Evolutionary conservation across 1,139 yeast genomes (phyloP).

Genomic region (Blastobotrys malaysiensis): DNA sequence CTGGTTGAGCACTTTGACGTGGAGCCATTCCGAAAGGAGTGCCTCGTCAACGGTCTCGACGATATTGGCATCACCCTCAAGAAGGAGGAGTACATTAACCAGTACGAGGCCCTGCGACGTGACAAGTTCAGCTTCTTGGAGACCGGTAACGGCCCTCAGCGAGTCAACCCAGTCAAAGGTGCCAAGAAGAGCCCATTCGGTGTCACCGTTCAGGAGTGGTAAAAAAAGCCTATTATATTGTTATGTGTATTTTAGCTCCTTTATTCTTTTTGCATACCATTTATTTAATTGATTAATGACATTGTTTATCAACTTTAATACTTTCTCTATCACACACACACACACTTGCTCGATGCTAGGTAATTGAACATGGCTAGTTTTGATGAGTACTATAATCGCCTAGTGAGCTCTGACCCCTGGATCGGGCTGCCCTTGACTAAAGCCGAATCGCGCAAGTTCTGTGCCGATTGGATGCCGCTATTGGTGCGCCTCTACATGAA

Average conservation of each 20-base stretch:
- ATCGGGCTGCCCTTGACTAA: slow-evolving; percentile 7
- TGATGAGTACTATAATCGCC: neutral
- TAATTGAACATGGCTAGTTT: neutral
- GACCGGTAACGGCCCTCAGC: slow-evolving; percentile 55
- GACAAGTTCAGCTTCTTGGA: slow-evolving; percentile 84
- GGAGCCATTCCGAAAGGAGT: slow-evolving; percentile 89
- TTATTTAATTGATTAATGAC: neutral
- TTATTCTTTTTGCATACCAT: neutral
- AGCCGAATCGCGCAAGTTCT: slow-evolving; percentile 6
- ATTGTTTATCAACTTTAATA: neutral
- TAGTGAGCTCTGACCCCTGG: neutral
- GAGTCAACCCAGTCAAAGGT: slow-evolving; percentile 62
- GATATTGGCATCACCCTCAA: slow-evolving; percentile 94
- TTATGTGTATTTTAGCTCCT: neutral
- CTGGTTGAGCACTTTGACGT: slow-evolving; percentile 78
- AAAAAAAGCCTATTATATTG: slow-evolving; percentile 12
- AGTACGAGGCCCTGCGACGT: slow-evolving; percentile 73
- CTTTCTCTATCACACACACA: no score
- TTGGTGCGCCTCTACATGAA: slow-evolving; percentile 6
- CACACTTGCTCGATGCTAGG: neutral
- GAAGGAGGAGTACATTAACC: slow-evolving; percentile 68
- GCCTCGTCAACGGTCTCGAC: slow-evolving; percentile 89
- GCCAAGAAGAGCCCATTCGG: slow-evolving; percentile 67
- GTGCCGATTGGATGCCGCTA: neutral
- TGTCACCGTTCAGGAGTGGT: slow-evolving; percentile 77